phyloP scores from a whole-genome alignment of 2,329 filamentous ascomycete species.

The Byssothecium circinans region DNA sequence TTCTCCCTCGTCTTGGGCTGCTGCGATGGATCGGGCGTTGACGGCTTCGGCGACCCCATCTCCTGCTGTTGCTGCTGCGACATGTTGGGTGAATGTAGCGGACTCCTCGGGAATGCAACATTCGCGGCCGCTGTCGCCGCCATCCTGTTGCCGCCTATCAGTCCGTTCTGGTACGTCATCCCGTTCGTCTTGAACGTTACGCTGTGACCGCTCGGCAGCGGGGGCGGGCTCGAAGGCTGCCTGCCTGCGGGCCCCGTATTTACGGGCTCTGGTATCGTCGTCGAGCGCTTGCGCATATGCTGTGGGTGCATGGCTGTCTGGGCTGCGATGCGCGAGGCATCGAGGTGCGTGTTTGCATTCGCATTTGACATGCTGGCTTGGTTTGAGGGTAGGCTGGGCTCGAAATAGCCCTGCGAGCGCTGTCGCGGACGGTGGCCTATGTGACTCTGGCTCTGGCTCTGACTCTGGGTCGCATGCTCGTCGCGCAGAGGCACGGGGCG shows the following conservation, averaged over 20 bases:
- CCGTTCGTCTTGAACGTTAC: constrained; percentile 47
- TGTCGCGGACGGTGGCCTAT: constrained; percentile 64
- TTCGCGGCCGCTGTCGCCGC: constrained; percentile 73
- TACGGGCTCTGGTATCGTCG: constrained; percentile 66
- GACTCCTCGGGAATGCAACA: constrained; percentile 69
- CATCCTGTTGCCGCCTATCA: constrained; percentile 61
- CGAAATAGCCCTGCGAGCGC: constrained; percentile 74
- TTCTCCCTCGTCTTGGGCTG: constrained; percentile 68
- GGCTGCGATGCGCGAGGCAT: constrained; percentile 77
- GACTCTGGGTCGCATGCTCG: constrained; percentile 27
- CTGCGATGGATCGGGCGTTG: constrained; percentile 45
- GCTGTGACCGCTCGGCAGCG: constrained; percentile 49
- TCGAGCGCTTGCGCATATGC: constrained; percentile 67
- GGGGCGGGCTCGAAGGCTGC: constrained; percentile 60
- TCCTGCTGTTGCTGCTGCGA: constrained; percentile 45
- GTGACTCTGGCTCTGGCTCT: constrained; percentile 23
- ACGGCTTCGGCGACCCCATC: constrained; percentile 38
- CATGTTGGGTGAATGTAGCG: constrained; percentile 47
- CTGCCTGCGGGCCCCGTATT: constrained; percentile 26
- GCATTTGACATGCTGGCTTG: constrained; percentile 51
- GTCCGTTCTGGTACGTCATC: constrained; percentile 61
- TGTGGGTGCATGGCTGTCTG: constrained; percentile 71
- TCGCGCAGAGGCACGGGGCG: constrained; percentile 43
- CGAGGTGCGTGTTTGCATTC: constrained; percentile 41
- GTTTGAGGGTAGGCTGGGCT: constrained; percentile 69